Evolutionary conservation across 164 flowering plant species (phyloP), one percentile per base, ranked within the genome.

Genomic region (Brasenia schreberi): DNA sequence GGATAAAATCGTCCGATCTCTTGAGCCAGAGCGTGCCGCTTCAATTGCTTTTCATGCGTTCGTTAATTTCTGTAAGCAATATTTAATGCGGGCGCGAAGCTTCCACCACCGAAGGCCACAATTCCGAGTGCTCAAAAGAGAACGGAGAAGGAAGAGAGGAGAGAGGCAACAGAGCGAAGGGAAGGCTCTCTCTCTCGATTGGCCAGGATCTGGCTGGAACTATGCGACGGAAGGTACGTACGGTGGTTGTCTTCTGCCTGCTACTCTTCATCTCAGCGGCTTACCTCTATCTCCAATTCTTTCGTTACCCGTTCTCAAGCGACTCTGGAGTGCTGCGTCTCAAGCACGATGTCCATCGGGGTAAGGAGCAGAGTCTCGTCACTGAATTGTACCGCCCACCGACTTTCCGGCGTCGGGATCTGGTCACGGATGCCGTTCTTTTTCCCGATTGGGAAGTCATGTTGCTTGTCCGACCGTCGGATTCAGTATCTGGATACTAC

Each of bases 371-470:
- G 33, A 61, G 63, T 5, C 33, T 61, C 9, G 18, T 61, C 18
- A 7, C 10, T 7, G 63, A 61, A 23, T 61, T n/a, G 19, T 23
- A 61, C 7, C 9, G 63, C 9, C 17, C 19, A 7, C 23, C 3
- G 49, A 12, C 62, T 68, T 14, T 68, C 76, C 49, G 1, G 69
- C 58, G 11, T 18, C 1, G 61, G 65, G 18, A 18, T 7, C 18
- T 58, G 23, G 18, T 68, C 4, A 65, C 87, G 6, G 76, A 68
- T 44, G 66, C 94, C 0, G 59, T 90, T 59, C 84, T 94, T 49
- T 49, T 89, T 14, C 95, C 91, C 0, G 91, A 70, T 14, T 94
- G 97, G 95, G 83, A 83, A 74, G 82, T 88, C 42, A 80, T 93
- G 59, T 70, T 85, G 27, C 43, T 90, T 27, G 67, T 69, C 14